Evolutionary conservation across 108 stramenopile genomes (phyloP).

Genomic region (Ochromonas danica): DNA sequence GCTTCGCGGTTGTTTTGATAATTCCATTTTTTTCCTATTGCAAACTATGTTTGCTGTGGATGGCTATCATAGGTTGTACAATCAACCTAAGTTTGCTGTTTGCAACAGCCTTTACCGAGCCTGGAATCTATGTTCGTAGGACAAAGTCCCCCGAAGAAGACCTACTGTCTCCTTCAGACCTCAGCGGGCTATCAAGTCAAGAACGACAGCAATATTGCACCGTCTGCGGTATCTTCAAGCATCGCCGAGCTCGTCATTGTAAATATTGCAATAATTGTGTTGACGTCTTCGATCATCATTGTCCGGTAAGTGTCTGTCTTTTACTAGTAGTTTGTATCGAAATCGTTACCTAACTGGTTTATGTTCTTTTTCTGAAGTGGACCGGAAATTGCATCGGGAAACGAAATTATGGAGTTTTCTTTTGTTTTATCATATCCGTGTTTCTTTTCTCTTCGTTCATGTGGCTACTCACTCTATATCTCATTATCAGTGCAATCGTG

Average conservation of each 20-base stretch:
- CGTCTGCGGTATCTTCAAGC: background rate
- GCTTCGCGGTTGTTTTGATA: background rate
- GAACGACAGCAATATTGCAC: background rate
- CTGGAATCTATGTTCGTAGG: background rate
- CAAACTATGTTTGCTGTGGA: slow-evolving; percentile 3
- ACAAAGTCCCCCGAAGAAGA: background rate
- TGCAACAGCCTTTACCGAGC: slow-evolving; percentile 10
- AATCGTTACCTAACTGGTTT: background rate
- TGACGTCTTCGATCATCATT: slow-evolving; percentile 36
- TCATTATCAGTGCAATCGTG: background rate
- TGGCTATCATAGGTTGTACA: background rate
- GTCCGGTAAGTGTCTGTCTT: background rate
- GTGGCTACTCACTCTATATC: background rate
- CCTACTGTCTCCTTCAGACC: background rate
- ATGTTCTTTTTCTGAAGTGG: background rate
- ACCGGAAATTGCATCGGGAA: slow-evolving; percentile 24
- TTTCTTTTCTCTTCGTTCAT: background rate
- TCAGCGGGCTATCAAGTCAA: background rate
- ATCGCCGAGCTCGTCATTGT: slow-evolving; percentile 13
- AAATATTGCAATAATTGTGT: slow-evolving; percentile 35
- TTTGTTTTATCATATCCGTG: slow-evolving; percentile 3
- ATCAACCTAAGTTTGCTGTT: background rate
- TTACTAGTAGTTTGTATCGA: background rate
- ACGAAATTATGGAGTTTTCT: slow-evolving; percentile 22
- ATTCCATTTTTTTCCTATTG: background rate